Conservation (phyloP, 2,329 filamentous ascomycete genomes). For the Pseudogymnoascus sp. region DNA sequence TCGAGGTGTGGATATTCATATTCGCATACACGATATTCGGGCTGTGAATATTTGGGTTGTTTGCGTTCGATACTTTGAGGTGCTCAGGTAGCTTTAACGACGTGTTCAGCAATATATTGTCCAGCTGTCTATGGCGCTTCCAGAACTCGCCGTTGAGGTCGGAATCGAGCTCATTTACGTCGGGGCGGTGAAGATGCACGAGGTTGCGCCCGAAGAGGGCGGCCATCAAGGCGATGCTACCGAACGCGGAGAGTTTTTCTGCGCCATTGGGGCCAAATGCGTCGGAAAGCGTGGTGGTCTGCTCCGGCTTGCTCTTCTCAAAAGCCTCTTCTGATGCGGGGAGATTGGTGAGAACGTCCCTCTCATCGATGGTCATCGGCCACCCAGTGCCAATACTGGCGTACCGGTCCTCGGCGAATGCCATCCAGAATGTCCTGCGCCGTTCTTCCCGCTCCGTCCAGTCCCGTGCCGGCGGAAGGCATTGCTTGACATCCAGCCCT, state of each 20-base stretch:
- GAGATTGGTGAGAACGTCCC: conserved; percentile 79
- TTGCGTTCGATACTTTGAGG: conserved; percentile 67
- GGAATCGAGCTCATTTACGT: conserved; percentile 69
- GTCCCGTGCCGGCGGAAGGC: conserved; percentile 73
- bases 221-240: conserved; percentile 75
- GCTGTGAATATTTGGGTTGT: conserved; percentile 43
- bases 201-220: conserved; percentile 86
- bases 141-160: conserved; percentile 92
- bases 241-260: conserved; percentile 66
- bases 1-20: conserved; percentile 94
- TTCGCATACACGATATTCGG: conserved; percentile 89
- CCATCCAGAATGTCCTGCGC: conserved; percentile 89
- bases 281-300: conserved; percentile 60
- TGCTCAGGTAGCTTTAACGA: conserved; percentile 72
- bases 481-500: conserved; percentile 87
- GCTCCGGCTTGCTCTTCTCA: conserved; percentile 66
- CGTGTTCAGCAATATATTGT: conserved; percentile 83
- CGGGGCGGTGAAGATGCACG: conserved; percentile 80
- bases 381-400: conserved; percentile 94
- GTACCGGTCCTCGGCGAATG: conserved; percentile 83
- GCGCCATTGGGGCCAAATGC: conserved; percentile 64
- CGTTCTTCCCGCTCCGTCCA: conserved; percentile 93
- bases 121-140: conserved; percentile 83
- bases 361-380: conserved; percentile 91
- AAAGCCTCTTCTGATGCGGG: conserved; percentile 80